Evolutionary conservation across 805 yeast genomes (phyloP).

Genomic region (Candida railenensis): DNA sequence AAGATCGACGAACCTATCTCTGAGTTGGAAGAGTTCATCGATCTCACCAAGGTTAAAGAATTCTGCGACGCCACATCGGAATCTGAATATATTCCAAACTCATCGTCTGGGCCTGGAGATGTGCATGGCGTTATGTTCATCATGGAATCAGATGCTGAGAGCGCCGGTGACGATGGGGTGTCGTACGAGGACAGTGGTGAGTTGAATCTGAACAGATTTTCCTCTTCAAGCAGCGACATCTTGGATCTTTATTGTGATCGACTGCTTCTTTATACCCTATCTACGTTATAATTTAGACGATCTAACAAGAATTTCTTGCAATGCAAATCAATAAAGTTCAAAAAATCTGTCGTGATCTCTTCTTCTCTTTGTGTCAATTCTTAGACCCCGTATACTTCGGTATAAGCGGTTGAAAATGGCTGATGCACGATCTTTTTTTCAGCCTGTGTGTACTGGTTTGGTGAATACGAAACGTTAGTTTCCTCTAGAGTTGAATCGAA

Average conservation of each 20-base stretch:
- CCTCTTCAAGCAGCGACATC: constrained; percentile 4
- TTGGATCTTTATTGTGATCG: neutral
- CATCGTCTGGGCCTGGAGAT: constrained; percentile 21
- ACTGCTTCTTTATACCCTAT: too few species aligned
- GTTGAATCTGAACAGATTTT: neutral
- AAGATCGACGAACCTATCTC: constrained; percentile 4
- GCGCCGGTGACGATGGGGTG: constrained; percentile 18
- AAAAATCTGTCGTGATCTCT: neutral
- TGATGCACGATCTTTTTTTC: neutral
- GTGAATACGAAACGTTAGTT: neutral
- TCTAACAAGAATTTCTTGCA: too few species aligned
- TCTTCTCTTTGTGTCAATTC: neutral
- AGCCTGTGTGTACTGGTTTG: neutral
- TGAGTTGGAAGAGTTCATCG: constrained; percentile 3
- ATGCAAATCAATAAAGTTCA: too few species aligned
- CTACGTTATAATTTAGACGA: too few species aligned
- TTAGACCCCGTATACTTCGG: neutral
- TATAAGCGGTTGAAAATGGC: neutral
- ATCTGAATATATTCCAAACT: constrained; percentile 33
- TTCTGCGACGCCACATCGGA: constrained; percentile 34
- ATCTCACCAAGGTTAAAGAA: constrained; percentile 20
- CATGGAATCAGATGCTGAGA: constrained; percentile 19
- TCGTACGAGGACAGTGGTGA: constrained; percentile 2
- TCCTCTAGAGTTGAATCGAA: constrained; percentile 1
- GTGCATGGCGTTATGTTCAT: constrained; percentile 21